Percentiles rank a stretch among this genome's conserved stretches.
Conservation (phyloP, 1,284 basidiomycete species). For the Cerrena zonata region DNA sequence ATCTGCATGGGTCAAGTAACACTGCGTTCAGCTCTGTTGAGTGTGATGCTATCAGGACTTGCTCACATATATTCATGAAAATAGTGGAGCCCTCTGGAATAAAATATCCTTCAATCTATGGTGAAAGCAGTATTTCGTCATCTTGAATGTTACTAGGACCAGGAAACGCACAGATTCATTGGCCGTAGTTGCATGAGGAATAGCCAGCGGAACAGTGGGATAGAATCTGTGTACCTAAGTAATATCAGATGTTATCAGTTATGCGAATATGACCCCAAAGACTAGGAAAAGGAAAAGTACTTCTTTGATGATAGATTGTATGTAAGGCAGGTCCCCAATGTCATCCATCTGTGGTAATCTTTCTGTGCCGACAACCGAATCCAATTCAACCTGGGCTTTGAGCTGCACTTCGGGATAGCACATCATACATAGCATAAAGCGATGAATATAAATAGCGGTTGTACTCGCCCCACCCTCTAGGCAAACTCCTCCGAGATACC, state of each 20-base stretch:
- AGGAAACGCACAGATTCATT: conserved; percentile 4
- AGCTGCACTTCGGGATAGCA: conserved; percentile 27
- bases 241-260: neutral
- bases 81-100: conserved; percentile 5
- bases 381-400: conserved; percentile 31
- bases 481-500: conserved; percentile 6
- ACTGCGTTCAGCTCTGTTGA: neutral
- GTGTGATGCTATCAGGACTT: neutral
- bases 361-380: conserved; percentile 29
- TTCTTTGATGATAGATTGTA: conserved; percentile 34
- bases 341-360: conserved; percentile 30
- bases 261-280: neutral
- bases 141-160: neutral
- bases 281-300: too few relatives aligned
- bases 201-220: neutral
- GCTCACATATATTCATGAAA: conserved; percentile 8
- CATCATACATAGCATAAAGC: conserved; percentile 25
- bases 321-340: conserved; percentile 27
- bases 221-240: conserved; percentile 2
- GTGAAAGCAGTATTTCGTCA: neutral
- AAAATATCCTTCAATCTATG: conserved; percentile 2
- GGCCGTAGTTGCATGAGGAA: conserved; percentile 2
- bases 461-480: conserved; percentile 9
- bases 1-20: neutral
- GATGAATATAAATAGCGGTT: conserved; percentile 16